Evolutionary conservation across 345 rosid species (phyloP).

Genomic region (Lepidium didymum): DNA sequence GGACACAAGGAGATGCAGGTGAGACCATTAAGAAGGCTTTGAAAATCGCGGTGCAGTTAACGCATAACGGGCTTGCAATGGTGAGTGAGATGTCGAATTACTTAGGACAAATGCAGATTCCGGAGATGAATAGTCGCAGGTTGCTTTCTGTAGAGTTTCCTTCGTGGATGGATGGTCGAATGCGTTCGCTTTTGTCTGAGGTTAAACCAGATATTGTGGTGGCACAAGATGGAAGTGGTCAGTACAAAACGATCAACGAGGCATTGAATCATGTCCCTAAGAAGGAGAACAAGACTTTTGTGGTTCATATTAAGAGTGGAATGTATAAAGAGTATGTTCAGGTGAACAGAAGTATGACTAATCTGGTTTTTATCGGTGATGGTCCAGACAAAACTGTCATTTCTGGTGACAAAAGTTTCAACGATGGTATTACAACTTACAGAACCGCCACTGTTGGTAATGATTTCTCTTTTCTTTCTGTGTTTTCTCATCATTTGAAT

Average conservation of each 20-base stretch:
- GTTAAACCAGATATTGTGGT: constrained; percentile 45
- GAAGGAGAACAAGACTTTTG: constrained; percentile 32
- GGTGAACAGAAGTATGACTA: constrained; percentile 27
- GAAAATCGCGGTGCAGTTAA: constrained; percentile 44
- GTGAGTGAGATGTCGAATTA: constrained; percentile 36
- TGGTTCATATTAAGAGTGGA: constrained; percentile 63
- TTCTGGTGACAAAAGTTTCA: constrained; percentile 37
- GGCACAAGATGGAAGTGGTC: constrained; percentile 81
- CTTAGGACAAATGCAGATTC: constrained; percentile 21
- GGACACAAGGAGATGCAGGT: constrained; percentile 40
- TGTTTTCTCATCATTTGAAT: background rate
- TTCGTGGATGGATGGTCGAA: constrained; percentile 27
- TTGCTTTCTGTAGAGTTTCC: constrained; percentile 25
- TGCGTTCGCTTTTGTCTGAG: constrained; percentile 30
- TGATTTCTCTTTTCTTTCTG: background rate
- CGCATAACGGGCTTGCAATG: constrained; percentile 62
- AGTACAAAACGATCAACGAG: constrained; percentile 43
- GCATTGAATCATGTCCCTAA: constrained; percentile 39
- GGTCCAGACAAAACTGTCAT: constrained; percentile 60
- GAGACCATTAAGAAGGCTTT: constrained; percentile 43
- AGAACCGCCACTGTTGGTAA: constrained; percentile 65
- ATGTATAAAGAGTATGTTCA: constrained; percentile 46
- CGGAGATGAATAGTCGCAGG: constrained; percentile 17
- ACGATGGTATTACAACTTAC: constrained; percentile 53
- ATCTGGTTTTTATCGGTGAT: constrained; percentile 57